Conservation (phyloP, 163 green algal species). For the Scenedesmus sp. region DNA sequence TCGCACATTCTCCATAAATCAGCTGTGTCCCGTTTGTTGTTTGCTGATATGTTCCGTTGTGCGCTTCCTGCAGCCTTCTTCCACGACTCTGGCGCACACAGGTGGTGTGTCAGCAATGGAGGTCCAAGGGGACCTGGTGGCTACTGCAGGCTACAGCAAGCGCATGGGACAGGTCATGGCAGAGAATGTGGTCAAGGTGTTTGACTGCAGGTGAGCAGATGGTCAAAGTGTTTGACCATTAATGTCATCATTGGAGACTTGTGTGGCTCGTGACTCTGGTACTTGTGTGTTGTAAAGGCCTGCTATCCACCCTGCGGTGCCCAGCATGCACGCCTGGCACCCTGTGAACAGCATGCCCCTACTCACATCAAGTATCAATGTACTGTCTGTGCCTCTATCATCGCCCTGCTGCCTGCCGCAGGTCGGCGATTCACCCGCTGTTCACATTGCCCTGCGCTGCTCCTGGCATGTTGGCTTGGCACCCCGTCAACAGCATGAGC, state of each 20-base stretch:
- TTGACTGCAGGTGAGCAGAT: slow-evolving; percentile 20
- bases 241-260: not conserved
- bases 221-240: not conserved
- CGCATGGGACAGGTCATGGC: slow-evolving; percentile 21
- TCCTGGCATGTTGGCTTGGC: slow-evolving; percentile 67
- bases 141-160: slow-evolving; percentile 38
- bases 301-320: not conserved
- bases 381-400: too few species aligned
- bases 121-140: slow-evolving; percentile 60
- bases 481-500: slow-evolving; percentile 74
- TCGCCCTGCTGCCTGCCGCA: too few species aligned
- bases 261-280: not conserved
- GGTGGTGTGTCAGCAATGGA: not conserved
- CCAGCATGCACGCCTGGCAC: slow-evolving; percentile 72
- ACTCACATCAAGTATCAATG: too few species aligned
- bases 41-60: not conserved
- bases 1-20: not conserved
- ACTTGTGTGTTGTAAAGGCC: not conserved
- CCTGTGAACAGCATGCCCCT: slow-evolving; percentile 67
- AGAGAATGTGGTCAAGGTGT: slow-evolving; percentile 69
- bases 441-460: slow-evolving; percentile 66
- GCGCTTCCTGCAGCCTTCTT: too few species aligned
- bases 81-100: not conserved
- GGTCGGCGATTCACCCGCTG: slow-evolving; percentile 67
- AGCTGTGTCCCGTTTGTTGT: not conserved